phyloP scores from a whole-genome alignment of 169 alveolate species.

The Plasmodium vivax region DNA sequence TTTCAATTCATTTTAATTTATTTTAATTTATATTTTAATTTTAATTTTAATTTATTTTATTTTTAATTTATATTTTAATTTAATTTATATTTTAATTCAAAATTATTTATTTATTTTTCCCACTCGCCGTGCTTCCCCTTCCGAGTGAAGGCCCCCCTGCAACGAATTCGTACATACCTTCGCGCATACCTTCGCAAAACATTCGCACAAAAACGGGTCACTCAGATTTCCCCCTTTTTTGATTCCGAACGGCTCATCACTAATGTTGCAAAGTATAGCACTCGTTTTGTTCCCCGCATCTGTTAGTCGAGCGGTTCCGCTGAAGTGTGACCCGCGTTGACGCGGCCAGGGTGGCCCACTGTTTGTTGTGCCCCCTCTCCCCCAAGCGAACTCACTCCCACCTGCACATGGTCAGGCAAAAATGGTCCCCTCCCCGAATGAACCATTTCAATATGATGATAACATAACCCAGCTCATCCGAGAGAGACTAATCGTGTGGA shows the following conservation, averaged over 20 bases:
- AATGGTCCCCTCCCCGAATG: background rate
- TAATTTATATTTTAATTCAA: background rate
- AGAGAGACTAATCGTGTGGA: constrained; percentile 21
- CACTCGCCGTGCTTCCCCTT: background rate
- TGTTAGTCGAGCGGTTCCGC: background rate
- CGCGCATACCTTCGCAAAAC: no score
- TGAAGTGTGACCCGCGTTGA: background rate
- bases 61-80: background rate
- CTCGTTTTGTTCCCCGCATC: background rate
- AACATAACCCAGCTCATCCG: constrained; percentile 76
- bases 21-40: background rate
- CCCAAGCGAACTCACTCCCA: background rate
- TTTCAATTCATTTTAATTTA: no score
- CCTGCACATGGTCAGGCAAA: background rate
- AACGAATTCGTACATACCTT: no score
- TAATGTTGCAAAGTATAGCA: background rate
- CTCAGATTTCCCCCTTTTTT: background rate
- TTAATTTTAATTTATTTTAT: background rate
- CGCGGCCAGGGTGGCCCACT: background rate
- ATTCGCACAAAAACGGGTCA: background rate
- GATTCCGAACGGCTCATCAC: background rate
- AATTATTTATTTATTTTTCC: background rate
- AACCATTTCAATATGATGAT: constrained; percentile 70
- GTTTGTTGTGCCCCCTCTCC: no score
- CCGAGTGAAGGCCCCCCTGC: background rate